Evolutionary conservation across 2,329 filamentous ascomycete genomes (phyloP).

Genomic region (Sclerotinia borealis): DNA sequence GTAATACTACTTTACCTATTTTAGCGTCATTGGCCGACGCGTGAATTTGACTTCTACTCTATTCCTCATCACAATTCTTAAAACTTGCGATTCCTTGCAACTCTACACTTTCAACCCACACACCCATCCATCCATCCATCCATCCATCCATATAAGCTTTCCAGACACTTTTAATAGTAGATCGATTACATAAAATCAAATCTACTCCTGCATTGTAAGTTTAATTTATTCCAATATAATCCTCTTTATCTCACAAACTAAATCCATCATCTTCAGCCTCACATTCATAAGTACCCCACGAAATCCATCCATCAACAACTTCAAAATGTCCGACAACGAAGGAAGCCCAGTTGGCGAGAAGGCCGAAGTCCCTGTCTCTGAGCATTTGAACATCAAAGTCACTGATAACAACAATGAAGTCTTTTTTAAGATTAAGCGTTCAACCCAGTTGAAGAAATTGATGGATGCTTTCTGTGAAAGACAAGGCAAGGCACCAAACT

Average conservation of each 20-base stretch:
- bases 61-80: background rate
- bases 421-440: slow-evolving; percentile 99
- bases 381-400: slow-evolving; percentile 98
- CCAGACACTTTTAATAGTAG: background rate
- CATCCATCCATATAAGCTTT: background rate
- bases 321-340: slow-evolving; percentile 39
- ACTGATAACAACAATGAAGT: slow-evolving; percentile 99
- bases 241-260: background rate
- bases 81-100: background rate
- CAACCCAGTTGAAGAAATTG: slow-evolving; percentile 90
- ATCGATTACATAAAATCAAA: background rate
- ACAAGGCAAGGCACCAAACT: slow-evolving; percentile 78
- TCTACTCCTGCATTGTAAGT: slow-evolving; percentile 6
- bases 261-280: background rate
- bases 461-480: slow-evolving; percentile 98
- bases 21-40: slow-evolving; percentile 12
- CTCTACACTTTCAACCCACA: background rate
- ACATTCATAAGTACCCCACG: background rate
- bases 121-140: too few species aligned
- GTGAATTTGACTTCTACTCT: slow-evolving; percentile 4
- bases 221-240: background rate
- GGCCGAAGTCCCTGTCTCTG: slow-evolving; percentile 38
- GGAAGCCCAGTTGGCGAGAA: slow-evolving; percentile 38
- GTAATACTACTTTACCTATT: background rate
- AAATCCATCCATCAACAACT: slow-evolving; percentile 1